Percentiles rank a stretch among this genome's conserved stretches.
Evolutionary conservation across 441 rosid species (phyloP).

Genomic region (Syzygium malaccense): DNA sequence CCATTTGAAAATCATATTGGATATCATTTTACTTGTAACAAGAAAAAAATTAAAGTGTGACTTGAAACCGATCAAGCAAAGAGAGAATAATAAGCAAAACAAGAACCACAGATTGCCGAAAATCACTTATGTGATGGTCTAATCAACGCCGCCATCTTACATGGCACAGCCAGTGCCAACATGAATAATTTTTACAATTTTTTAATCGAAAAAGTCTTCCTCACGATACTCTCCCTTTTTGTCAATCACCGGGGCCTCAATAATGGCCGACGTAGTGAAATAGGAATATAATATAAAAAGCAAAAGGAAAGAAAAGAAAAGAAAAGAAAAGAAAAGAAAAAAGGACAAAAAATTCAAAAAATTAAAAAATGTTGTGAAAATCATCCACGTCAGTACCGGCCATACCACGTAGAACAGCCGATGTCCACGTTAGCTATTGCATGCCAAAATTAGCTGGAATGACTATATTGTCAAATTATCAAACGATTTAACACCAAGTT

Average conservation of each 20-base stretch:
- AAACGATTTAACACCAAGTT: background rate
- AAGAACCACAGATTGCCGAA: background rate
- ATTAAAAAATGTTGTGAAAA: background rate
- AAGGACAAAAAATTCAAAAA: too few species aligned
- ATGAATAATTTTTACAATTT: background rate
- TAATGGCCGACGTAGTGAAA: background rate
- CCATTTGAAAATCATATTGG: background rate
- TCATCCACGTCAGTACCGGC: accelerated
- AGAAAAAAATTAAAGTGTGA: background rate
- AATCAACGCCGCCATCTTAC: accelerated
- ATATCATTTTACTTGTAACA: background rate
- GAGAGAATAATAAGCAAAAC: background rate
- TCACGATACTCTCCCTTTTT: background rate
- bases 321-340: background rate
- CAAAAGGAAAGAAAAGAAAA: background rate
- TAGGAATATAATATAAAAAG: background rate
- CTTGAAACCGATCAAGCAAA: background rate
- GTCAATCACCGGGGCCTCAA: too few species aligned
- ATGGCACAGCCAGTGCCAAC: accelerated
- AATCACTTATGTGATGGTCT: background rate
- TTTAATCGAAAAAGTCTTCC: background rate
- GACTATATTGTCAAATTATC: background rate
- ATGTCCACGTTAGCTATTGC: background rate
- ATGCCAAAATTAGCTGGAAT: background rate
- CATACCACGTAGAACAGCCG: background rate